A percentile compares a stretch with the other conserved stretches of the same genome.
These are phyloP conservation scores for Narthecium ossifragum DNA, from an alignment of 106 monocot species.

Conservation along the genomic window DNA sequence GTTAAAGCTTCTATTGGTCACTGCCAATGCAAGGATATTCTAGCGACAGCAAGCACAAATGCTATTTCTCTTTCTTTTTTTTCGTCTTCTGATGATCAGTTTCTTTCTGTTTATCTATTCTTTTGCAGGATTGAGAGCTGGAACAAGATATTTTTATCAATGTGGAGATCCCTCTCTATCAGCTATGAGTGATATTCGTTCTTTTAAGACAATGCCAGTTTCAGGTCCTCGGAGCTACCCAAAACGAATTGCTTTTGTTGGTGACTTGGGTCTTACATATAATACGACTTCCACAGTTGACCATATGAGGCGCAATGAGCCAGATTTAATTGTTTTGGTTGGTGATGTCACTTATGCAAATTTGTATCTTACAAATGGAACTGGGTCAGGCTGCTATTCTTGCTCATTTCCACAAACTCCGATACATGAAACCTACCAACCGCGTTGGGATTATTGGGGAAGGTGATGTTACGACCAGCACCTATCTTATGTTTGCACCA, in stretches of 20 bases:
- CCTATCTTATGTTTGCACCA: too few relatives aligned
- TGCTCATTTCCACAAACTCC: constrained; percentile 69
- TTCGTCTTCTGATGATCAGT: too few relatives aligned
- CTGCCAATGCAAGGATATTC: too few relatives aligned
- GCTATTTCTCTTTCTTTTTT: too few relatives aligned
- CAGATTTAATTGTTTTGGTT: constrained; percentile 64
- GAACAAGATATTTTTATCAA: constrained; percentile 55
- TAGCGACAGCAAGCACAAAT: too few relatives aligned
- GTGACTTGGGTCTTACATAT: constrained; percentile 88
- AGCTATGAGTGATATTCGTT: constrained; percentile 51
- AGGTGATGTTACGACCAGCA: too few relatives aligned
- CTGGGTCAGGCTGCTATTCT: constrained; percentile 80
- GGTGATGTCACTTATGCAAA: constrained; percentile 92
- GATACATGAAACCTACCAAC: constrained; percentile 89
- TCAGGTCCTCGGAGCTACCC: constrained; percentile 51
- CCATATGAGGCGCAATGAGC: constrained; percentile 67
- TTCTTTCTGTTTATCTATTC: background rate
- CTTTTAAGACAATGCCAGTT: constrained; percentile 75
- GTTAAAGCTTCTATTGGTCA: too few relatives aligned
- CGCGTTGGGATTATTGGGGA: constrained; percentile 96
- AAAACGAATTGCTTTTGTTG: constrained; percentile 61
- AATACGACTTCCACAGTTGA: constrained; percentile 72
- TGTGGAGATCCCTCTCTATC: constrained; percentile 76
- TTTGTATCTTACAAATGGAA: constrained; percentile 84
- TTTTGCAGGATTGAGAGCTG: constrained; percentile 53